A percentile compares a stretch with the other conserved stretches of the same genome.
Conservation (phyloP, 192 early-diverging fungal species). For the Backusella tarrabulga region DNA sequence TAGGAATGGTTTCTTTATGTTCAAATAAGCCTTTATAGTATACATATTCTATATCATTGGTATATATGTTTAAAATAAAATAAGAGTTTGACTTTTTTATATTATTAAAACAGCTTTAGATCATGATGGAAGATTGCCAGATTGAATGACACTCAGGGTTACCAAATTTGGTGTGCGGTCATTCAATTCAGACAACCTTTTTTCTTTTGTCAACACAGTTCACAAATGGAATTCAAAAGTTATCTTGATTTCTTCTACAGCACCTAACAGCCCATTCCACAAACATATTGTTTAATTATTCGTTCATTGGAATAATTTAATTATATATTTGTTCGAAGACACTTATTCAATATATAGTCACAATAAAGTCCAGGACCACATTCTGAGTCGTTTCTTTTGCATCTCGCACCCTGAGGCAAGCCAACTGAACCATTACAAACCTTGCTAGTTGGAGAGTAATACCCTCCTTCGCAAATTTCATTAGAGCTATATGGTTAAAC, state of each 20-base stretch:
- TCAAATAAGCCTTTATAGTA: too few relatives aligned
- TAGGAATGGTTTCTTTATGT: too few relatives aligned
- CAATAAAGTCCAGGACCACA: not conserved
- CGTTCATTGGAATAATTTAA: not conserved
- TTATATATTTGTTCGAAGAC: not conserved
- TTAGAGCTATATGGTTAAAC: not conserved
- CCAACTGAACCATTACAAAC: not conserved
- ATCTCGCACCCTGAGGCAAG: not conserved
- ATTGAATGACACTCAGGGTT: not conserved
- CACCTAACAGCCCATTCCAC: not conserved
- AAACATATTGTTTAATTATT: not conserved
- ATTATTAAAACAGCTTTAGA: not conserved
- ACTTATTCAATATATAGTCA: not conserved
- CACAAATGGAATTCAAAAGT: not conserved
- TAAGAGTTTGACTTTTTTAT: too few relatives aligned
- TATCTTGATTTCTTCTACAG: not conserved
- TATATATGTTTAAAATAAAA: too few relatives aligned
- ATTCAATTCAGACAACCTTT: not conserved
- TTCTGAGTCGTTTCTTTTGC: not conserved
- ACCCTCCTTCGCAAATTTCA: not conserved
- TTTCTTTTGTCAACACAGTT: not conserved
- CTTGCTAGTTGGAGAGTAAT: not conserved
- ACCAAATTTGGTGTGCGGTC: not conserved
- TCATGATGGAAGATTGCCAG: not conserved
- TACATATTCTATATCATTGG: too few relatives aligned